Conservation (phyloP, 768 basidiomycete genomes). For the Xerocomus potaroensis region DNA sequence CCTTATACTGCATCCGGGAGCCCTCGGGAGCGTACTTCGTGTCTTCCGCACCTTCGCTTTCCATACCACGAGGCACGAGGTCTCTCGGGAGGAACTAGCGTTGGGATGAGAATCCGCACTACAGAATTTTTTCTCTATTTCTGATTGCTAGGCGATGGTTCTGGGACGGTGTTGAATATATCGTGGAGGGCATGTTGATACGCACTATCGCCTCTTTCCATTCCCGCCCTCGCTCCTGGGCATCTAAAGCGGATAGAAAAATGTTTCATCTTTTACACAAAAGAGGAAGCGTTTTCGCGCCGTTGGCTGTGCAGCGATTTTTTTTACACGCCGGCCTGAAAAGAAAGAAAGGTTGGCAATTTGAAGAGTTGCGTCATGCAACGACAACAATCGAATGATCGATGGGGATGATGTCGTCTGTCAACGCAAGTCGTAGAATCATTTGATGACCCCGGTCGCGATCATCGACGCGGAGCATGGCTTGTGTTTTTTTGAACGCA, state of each 20-base stretch:
- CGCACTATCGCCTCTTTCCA: conserved; percentile 18
- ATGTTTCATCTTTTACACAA: no score
- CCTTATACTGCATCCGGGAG: conserved; percentile 2
- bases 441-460: no score
- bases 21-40: conserved; percentile 5
- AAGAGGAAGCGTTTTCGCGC: not conserved
- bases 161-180: not conserved
- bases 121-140: not conserved
- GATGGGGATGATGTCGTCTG: conserved; percentile 30
- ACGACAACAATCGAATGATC: conserved; percentile 25
- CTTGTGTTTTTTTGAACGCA: no score
- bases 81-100: conserved; percentile 14
- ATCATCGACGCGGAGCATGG: no score
- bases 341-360: not conserved
- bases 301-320: conserved; percentile 1
- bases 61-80: conserved; percentile 16
- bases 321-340: no score
- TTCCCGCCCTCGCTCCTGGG: not conserved
- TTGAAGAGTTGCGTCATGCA: conserved; percentile 22
- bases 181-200: conserved; percentile 8
- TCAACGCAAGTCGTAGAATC: no score
- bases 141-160: no score
- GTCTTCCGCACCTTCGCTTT: conserved; percentile 12
- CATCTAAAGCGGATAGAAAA: no score
- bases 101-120: conserved; percentile 9